Percentiles rank a stretch among this genome's conserved stretches.
phyloP scores from a whole-genome alignment of 2,329 filamentous ascomycete species.

The Beauveria brongniartii region DNA sequence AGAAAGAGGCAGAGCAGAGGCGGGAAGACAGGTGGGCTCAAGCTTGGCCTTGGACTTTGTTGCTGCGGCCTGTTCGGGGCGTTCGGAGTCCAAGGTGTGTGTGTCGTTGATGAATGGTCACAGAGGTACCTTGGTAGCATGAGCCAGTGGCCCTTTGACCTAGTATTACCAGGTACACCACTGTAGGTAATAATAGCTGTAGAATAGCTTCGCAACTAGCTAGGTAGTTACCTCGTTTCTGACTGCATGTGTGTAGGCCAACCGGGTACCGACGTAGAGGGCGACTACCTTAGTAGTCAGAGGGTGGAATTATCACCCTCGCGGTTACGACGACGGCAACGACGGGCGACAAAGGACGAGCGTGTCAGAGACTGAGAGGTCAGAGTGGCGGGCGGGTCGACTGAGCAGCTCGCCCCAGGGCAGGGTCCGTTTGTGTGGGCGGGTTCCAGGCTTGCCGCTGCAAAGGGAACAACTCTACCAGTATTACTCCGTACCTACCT shows the following conservation, averaged over 20 bases:
- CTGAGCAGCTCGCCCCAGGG: constrained; percentile 4
- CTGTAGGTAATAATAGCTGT: too few species aligned
- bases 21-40: not conserved
- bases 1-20: not conserved
- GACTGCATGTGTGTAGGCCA: too few species aligned
- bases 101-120: too few species aligned
- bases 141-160: not conserved
- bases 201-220: too few species aligned
- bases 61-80: not conserved
- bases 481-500: not conserved
- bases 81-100: too few species aligned
- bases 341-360: not conserved
- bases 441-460: not conserved
- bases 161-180: too few species aligned
- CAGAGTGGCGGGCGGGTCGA: constrained; percentile 6
- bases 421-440: constrained; percentile 1
- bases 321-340: too few species aligned
- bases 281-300: too few species aligned
- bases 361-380: constrained; percentile 9
- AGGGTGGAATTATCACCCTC: too few species aligned
- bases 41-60: not conserved
- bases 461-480: not conserved
- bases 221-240: too few species aligned
- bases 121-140: not conserved
- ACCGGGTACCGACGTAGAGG: too few species aligned